These are phyloP conservation scores for Mycena vitilis DNA, from an alignment of 768 basidiomycete genomes.

Conservation along the genomic window DNA sequence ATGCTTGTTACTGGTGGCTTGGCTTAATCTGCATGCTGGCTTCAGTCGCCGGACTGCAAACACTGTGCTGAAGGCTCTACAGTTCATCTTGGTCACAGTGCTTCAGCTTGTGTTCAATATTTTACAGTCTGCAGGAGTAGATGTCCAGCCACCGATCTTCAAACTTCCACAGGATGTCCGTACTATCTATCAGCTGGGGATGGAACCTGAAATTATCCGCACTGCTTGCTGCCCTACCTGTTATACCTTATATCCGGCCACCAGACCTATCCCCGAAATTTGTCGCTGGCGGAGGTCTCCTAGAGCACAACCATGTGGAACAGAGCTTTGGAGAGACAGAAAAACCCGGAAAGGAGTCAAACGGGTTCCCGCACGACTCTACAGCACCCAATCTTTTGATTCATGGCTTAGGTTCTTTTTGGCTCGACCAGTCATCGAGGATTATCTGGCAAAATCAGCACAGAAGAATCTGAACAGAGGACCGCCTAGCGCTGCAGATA, in stretches of 20 bases:
- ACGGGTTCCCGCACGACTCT: not conserved
- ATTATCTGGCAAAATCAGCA: not conserved
- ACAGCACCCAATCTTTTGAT: constrained; percentile 10
- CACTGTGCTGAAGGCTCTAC: constrained; percentile 35
- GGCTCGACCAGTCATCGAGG: constrained; percentile 3
- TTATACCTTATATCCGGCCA: not conserved
- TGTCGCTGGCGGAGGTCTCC: no score
- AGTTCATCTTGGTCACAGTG: constrained; percentile 31
- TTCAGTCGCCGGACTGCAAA: constrained; percentile 37
- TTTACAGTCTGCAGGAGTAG: not conserved
- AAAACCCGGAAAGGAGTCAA: constrained; percentile 2
- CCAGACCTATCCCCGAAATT: not conserved
- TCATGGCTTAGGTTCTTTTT: constrained; percentile 18
- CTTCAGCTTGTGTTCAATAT: constrained; percentile 1
- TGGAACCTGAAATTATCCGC: constrained; percentile 40
- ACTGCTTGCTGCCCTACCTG: constrained; percentile 34
- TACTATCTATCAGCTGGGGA: constrained; percentile 34
- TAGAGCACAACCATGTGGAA: no score
- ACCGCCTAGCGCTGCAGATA: no score
- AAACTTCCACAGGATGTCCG: constrained; percentile 40
- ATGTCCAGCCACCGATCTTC: constrained; percentile 16
- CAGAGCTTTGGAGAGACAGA: not conserved
- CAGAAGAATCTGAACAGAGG: no score
- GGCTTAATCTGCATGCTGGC: constrained; percentile 40
- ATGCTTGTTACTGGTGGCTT: constrained; percentile 36